These are phyloP conservation scores for Glycyrrhiza uralensis DNA, from an alignment of 306 rosid genomes.

Conservation along the genomic window DNA sequence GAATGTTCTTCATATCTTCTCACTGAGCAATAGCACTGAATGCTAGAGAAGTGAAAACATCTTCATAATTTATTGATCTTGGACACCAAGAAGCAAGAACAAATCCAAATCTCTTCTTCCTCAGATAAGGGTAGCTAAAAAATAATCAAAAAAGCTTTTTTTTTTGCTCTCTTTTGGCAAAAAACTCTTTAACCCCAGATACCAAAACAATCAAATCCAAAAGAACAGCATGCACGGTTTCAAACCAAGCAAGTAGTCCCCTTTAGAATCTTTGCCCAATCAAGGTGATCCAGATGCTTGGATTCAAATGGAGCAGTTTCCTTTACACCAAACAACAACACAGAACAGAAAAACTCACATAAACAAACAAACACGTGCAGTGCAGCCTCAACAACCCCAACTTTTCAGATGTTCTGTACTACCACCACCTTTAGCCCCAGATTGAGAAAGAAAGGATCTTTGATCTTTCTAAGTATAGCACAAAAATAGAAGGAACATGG, in stretches of 20 bases:
- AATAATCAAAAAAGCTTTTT: constrained; percentile 30
- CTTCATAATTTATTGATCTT: constrained; percentile 65
- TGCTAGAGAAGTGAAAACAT: constrained; percentile 52
- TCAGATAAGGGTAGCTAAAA: constrained; percentile 32
- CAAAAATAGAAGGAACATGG: constrained; percentile 34
- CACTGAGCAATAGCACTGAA: constrained; percentile 31
- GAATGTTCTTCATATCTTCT: constrained; percentile 78
- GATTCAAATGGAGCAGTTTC: constrained; percentile 34
- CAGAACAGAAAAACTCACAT: constrained; percentile 20
- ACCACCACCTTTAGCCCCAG: constrained; percentile 35
- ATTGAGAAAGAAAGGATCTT: constrained; percentile 26
- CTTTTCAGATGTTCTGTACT: constrained; percentile 30
- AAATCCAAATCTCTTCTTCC: constrained; percentile 38
- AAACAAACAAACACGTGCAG: constrained; percentile 18
- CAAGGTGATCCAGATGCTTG: constrained; percentile 49
- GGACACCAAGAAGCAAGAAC: constrained; percentile 72
- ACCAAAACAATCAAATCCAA: constrained; percentile 41
- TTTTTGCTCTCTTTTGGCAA: constrained; percentile 17
- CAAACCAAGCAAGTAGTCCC: constrained; percentile 35
- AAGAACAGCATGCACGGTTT: constrained; percentile 29
- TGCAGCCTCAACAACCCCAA: constrained; percentile 26
- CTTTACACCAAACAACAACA: constrained; percentile 27
- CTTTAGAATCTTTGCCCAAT: constrained; percentile 33
- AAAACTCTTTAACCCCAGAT: constrained; percentile 25
- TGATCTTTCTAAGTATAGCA: constrained; percentile 46